Percentiles rank a stretch among this genome's conserved stretches.
These are phyloP conservation scores for Closterium sp. DNA, from an alignment of 139 green algal species.

Conservation along the genomic window DNA sequence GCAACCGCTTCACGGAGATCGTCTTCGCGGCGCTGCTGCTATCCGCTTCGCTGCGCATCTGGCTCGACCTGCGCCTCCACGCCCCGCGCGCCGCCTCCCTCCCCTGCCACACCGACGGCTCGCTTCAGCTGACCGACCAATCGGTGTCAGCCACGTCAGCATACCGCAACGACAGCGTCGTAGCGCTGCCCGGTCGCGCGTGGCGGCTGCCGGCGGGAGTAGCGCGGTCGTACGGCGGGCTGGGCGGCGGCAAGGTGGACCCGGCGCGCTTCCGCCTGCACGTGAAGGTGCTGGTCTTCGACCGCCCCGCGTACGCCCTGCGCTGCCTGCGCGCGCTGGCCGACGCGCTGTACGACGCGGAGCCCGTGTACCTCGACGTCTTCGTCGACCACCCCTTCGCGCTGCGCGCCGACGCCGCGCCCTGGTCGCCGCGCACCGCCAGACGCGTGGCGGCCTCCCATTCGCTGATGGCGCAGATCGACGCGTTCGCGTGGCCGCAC, in stretches of 20 bases:
- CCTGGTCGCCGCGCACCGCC: neutral
- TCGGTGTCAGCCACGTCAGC: neutral
- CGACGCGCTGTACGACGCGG: slow-evolving; percentile 7
- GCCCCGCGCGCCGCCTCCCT: neutral
- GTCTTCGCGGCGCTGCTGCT: neutral
- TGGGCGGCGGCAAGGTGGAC: slow-evolving; percentile 3
- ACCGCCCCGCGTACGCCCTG: slow-evolving; percentile 2
- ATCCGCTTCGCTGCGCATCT: neutral
- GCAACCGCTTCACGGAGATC: neutral
- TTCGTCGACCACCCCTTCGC: slow-evolving; percentile 33
- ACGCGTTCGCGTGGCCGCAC: slow-evolving; percentile 24
- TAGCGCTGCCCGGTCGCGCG: neutral
- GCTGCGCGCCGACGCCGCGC: neutral
- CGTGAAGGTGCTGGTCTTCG: slow-evolving; percentile 27
- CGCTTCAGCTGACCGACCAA: neutral
- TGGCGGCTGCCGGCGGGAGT: neutral
- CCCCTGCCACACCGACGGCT: neutral
- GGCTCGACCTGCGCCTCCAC: neutral
- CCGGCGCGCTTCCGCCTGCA: slow-evolving; percentile 14
- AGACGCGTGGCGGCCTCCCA: neutral
- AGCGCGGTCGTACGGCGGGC: neutral
- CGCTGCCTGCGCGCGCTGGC: slow-evolving; percentile 22
- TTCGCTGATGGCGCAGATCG: neutral
- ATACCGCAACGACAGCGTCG: neutral
- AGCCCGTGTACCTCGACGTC: slow-evolving; percentile 21